A percentile compares a stretch with the other conserved stretches of the same genome.
Conservation (phyloP, 805 yeast species). For the Candida fluviatilis region DNA sequence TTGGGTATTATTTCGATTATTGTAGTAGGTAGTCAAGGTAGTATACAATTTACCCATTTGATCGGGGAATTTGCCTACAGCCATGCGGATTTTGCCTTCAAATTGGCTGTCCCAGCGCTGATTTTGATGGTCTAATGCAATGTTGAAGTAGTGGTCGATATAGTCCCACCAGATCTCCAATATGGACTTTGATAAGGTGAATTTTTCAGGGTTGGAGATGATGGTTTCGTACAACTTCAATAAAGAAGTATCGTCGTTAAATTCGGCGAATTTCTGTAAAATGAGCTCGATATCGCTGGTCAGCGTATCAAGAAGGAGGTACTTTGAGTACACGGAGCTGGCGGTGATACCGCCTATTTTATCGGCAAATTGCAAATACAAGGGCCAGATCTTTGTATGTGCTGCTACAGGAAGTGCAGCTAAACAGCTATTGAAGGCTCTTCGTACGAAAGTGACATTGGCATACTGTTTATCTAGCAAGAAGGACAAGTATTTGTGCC, state of each 20-base stretch:
- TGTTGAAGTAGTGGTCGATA: slow-evolving; percentile 33
- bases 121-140: neutral
- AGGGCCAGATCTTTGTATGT: slow-evolving; percentile 41
- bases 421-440: slow-evolving; percentile 48
- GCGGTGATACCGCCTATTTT: slow-evolving; percentile 38
- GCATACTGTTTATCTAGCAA: slow-evolving; percentile 24
- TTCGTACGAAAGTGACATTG: slow-evolving; percentile 36
- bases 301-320: slow-evolving; percentile 22
- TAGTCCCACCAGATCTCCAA: slow-evolving; percentile 46
- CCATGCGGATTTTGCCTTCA: slow-evolving; percentile 19
- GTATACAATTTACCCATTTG: slow-evolving; percentile 49
- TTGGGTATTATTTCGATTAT: slow-evolving; percentile 25
- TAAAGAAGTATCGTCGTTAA: slow-evolving; percentile 22
- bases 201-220: slow-evolving; percentile 25
- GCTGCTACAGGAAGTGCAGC: slow-evolving; percentile 45
- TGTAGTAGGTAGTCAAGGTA: slow-evolving; percentile 46
- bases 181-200: slow-evolving; percentile 34
- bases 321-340: slow-evolving; percentile 26
- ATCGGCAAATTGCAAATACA: slow-evolving; percentile 54
- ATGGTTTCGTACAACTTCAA: slow-evolving; percentile 28
- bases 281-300: slow-evolving; percentile 22
- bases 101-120: slow-evolving; percentile 11
- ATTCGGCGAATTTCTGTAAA: slow-evolving; percentile 27
- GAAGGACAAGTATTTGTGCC: slow-evolving; percentile 49
- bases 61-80: slow-evolving; percentile 46